These are phyloP conservation scores for Dictyostelium citrinum DNA, from an alignment of 78 protist species.

Conservation along the genomic window DNA sequence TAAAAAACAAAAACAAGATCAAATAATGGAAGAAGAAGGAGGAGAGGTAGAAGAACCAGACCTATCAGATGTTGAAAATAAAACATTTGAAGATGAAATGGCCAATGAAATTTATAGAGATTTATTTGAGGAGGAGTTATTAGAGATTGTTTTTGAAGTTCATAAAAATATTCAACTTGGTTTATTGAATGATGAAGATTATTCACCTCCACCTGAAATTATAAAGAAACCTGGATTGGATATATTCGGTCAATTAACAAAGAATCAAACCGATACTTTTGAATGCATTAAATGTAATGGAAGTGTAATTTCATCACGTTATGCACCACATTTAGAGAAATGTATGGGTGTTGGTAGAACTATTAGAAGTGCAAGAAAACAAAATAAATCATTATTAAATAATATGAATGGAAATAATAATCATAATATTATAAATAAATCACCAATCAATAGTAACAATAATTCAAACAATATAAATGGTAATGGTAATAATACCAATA, in stretches of 20 bases:
- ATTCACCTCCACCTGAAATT: background rate
- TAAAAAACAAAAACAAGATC: background rate
- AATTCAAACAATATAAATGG: background rate
- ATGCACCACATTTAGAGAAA: constrained; percentile 83
- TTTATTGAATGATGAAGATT: background rate
- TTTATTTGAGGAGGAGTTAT: constrained; percentile 29
- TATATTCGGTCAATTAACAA: constrained; percentile 54
- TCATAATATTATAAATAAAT: background rate
- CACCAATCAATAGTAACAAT: background rate
- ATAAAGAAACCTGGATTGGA: constrained; percentile 21
- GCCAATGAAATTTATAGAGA: constrained; percentile 41
- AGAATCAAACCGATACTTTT: constrained; percentile 65
- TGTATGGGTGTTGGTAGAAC: constrained; percentile 80
- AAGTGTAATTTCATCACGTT: constrained; percentile 35
- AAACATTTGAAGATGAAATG: constrained; percentile 70
- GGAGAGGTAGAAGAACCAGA: background rate
- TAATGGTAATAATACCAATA: background rate
- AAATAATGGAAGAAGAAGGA: background rate
- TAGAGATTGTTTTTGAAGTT: constrained; percentile 53
- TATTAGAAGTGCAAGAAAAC: constrained; percentile 44
- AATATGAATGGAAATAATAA: background rate
- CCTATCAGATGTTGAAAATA: constrained; percentile 40
- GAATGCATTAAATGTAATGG: constrained; percentile 73
- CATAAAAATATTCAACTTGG: constrained; percentile 9
- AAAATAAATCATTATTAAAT: background rate